Evolutionary conservation across 2,329 filamentous ascomycete genomes (phyloP), one percentile per base, ranked within the genome.

Genomic region (Cladosporium sp.): DNA sequence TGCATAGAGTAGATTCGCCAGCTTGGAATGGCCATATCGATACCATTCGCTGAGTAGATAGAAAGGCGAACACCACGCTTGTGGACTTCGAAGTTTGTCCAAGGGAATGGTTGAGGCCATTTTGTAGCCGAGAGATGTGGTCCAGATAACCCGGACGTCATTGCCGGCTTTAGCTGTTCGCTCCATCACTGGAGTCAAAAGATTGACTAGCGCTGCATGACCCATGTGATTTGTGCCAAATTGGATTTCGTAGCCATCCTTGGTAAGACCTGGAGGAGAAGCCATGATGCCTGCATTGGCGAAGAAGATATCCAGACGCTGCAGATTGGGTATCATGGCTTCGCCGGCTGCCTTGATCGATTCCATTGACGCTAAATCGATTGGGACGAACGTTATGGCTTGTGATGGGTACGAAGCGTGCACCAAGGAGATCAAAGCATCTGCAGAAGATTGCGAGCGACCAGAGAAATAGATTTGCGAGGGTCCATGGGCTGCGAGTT

Each of bases 381-480:
- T 67, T 51, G 60, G 56, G 34, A 72, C 50, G 59, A 71, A 70
- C 34, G 73, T 72, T 54, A 83, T 74, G 51, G 76, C 72, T 22
- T 71, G 66, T 63, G 69, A 42, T 61, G 69, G 50, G 15, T 66
- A 59, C 19, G 72, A 64, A 19, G 68, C 63, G 1, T 69, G 52
- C 60, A 76, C 67, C 59, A 77, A 73, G 2, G 73, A 69, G 14
- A 78, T 69, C 39, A 83, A 77, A 14, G 76, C 73, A 11, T 76
- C 72, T 19, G 73, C 76, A 11, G 76, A 76, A 45, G 76, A 72
- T 49, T 82, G 78, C 2, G 80, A 66, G 37, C 69, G 60, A 1
- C 64, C 80, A 11, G 76, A 80, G 59, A 85, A 76, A 70, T 81
- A 84, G 61, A 85, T 79, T 56, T 82, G 77, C 0, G 73, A 71